Conservation (phyloP, 108 stramenopile genomes). For the Pseudonitzschia pungens region DNA sequence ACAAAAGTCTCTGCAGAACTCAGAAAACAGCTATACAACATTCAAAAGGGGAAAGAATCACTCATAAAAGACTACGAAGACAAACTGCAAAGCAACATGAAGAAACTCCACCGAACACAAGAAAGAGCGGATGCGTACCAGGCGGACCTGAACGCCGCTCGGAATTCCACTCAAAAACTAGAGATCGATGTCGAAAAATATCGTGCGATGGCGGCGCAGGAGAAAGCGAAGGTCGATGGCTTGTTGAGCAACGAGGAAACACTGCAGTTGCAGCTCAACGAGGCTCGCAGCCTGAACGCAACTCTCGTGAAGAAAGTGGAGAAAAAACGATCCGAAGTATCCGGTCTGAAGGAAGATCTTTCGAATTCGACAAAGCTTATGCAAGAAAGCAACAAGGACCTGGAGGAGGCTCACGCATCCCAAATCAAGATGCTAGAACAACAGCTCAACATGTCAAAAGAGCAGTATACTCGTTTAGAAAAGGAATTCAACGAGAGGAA, state of each 20-base stretch:
- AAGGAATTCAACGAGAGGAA: slow-evolving; percentile 26
- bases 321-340: slow-evolving; percentile 33
- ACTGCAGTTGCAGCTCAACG: slow-evolving; percentile 39
- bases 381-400: slow-evolving; percentile 19
- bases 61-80: slow-evolving; percentile 37
- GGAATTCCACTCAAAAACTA: slow-evolving; percentile 22
- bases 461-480: slow-evolving; percentile 19
- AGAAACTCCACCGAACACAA: slow-evolving; percentile 31
- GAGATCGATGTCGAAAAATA: slow-evolving; percentile 22
- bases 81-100: slow-evolving; percentile 25
- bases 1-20: slow-evolving; percentile 32
- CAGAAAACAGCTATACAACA: slow-evolving; percentile 36
- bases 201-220: slow-evolving; percentile 12
- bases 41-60: slow-evolving; percentile 29
- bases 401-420: slow-evolving; percentile 33
- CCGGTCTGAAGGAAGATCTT: slow-evolving; percentile 32
- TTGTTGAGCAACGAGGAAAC: slow-evolving; percentile 29
- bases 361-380: slow-evolving; percentile 15
- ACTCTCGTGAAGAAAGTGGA: slow-evolving; percentile 39
- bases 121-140: slow-evolving; percentile 39
- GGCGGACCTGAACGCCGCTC: slow-evolving; percentile 23
- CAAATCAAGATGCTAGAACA: slow-evolving; percentile 26
- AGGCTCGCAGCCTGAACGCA: slow-evolving; percentile 33
- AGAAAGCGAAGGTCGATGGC: slow-evolving; percentile 16
- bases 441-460: slow-evolving; percentile 31